A percentile compares a stretch with the other conserved stretches of the same genome.
Conservation (phyloP, 75 land plant species). For the Sequoiadendron giganteum region DNA sequence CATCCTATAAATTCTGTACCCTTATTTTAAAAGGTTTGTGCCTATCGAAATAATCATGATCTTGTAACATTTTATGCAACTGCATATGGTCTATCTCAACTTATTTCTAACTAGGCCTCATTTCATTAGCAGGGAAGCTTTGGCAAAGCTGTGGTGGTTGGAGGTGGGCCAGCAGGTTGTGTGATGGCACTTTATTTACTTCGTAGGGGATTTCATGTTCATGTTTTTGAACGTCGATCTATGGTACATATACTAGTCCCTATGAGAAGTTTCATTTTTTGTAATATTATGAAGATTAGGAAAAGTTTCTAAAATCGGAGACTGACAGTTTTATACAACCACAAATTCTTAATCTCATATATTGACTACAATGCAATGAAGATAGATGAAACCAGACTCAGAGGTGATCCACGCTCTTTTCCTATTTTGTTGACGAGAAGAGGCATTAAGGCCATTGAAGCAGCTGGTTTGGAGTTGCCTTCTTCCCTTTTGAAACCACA, state of each 20-base stretch:
- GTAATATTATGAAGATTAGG: not conserved
- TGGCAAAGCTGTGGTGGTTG: conserved; percentile 33
- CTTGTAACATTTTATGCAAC: not conserved
- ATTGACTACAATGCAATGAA: conserved; percentile 11
- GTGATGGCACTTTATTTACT: conserved; percentile 24
- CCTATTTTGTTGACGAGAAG: conserved; percentile 32
- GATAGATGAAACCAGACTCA: conserved; percentile 19
- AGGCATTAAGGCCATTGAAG: conserved; percentile 35
- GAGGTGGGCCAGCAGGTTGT: conserved; percentile 43
- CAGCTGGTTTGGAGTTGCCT: conserved; percentile 33
- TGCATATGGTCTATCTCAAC: not conserved
- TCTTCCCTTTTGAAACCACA: conserved; percentile 21
- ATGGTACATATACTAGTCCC: conserved; percentile 1
- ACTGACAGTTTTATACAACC: not conserved
- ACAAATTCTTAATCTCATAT: conserved; percentile 8
- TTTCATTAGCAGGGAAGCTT: conserved; percentile 5
- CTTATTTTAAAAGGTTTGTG: not conserved
- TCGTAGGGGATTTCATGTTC: conserved; percentile 31
- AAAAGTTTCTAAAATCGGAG: not conserved
- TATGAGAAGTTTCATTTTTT: not conserved
- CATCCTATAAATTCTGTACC: not conserved
- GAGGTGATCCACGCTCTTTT: conserved; percentile 38
- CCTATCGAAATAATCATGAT: not conserved
- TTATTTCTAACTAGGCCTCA: not conserved
- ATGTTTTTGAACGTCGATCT: conserved; percentile 26